A percentile compares a stretch with the other conserved stretches of the same genome.
These are phyloP conservation scores for Lactifluus rugatus DNA, from an alignment of 768 basidiomycete genomes.

Conservation along the genomic window DNA sequence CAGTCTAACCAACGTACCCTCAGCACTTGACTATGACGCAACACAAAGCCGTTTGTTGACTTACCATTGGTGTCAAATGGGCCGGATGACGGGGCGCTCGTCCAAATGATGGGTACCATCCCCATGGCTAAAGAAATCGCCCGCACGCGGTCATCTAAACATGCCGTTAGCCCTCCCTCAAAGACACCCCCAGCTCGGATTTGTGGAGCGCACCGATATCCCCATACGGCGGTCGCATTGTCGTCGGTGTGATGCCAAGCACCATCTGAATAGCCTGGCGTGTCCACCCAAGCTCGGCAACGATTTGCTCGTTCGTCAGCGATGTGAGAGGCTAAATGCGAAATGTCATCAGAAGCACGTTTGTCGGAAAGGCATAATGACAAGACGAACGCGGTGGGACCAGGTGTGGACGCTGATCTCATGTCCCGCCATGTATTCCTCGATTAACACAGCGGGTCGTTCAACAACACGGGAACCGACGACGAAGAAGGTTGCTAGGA, in stretches of 20 bases:
- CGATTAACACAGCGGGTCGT: constrained; percentile 60
- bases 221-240: constrained; percentile 75
- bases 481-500: constrained; percentile 86
- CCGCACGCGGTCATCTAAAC: constrained; percentile 80
- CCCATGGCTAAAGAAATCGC: constrained; percentile 89
- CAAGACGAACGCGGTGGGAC: constrained; percentile 57
- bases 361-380: constrained; percentile 12
- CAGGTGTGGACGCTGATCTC: constrained; percentile 86
- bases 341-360: constrained; percentile 23
- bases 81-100: constrained; percentile 42
- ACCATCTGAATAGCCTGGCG: constrained; percentile 72
- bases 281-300: constrained; percentile 92
- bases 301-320: constrained; percentile 72
- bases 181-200: not conserved
- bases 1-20: constrained; percentile 44
- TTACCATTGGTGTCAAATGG: constrained; percentile 68
- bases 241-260: constrained; percentile 66
- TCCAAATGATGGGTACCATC: constrained; percentile 86
- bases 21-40: not conserved
- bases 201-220: constrained; percentile 46
- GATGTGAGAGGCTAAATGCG: constrained; percentile 46
- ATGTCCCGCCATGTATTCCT: constrained; percentile 73
- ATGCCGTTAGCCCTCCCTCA: constrained; percentile 2
- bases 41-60: constrained; percentile 6
- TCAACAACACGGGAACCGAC: constrained; percentile 80